A percentile compares a stretch with the other conserved stretches of the same genome.
Conservation (phyloP, 345 rosid species). For the Carallia pectinifolia region DNA sequence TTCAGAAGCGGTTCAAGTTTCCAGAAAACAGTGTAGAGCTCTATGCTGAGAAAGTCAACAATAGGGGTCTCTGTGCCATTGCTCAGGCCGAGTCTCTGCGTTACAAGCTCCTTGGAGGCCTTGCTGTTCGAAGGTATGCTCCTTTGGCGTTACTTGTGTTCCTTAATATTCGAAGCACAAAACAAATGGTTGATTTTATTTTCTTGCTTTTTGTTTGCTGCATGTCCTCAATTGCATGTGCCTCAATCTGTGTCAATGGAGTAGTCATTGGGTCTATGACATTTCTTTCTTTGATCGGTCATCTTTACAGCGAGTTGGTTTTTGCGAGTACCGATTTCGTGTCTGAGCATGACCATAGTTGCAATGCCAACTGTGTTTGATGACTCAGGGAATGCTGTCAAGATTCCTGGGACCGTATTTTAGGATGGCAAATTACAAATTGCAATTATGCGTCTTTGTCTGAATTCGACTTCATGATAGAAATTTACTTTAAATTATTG, state of each 20-base stretch:
- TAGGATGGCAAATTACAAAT: constrained; percentile 29
- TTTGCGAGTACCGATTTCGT: constrained; percentile 17
- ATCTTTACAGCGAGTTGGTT: constrained; percentile 43
- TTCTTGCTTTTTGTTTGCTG: too few species aligned
- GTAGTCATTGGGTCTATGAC: too few species aligned
- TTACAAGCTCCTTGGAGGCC: constrained; percentile 42
- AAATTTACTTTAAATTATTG: too few species aligned
- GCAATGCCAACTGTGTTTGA: constrained; percentile 14
- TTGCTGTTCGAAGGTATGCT: constrained; percentile 33
- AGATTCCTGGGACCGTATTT: constrained; percentile 5
- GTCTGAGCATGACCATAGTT: constrained; percentile 39
- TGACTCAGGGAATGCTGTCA: constrained; percentile 5
- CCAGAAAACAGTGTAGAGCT: constrained; percentile 37
- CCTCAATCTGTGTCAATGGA: too few species aligned
- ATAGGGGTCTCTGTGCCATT: constrained; percentile 37
- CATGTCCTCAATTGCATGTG: too few species aligned
- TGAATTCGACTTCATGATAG: too few species aligned
- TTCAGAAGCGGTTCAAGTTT: constrained; percentile 36
- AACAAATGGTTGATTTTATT: too few species aligned
- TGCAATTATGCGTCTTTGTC: not conserved
- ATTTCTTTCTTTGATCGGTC: constrained; percentile 11
- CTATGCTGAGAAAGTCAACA: constrained; percentile 35
- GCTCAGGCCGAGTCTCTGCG: constrained; percentile 40
- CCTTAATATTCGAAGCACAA: too few species aligned
- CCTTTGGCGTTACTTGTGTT: too few species aligned